Conservation (phyloP, 176 grass and related monocot genomes). For the Oryza meridionalis region DNA sequence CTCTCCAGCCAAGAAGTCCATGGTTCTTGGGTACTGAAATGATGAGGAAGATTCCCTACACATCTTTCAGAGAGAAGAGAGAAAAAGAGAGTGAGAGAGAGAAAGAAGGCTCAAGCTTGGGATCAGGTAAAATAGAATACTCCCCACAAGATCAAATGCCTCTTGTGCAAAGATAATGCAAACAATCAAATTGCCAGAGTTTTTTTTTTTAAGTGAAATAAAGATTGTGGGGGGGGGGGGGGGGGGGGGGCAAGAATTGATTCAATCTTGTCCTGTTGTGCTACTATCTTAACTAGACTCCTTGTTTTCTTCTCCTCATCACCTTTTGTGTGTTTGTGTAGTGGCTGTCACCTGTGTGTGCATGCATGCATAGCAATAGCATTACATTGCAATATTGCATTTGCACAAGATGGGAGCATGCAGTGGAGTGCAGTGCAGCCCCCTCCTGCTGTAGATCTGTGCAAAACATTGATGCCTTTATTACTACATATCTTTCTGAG, state of each 20-base stretch:
- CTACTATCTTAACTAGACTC: conserved; percentile 37
- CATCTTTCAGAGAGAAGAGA: neutral
- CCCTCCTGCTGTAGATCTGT: conserved; percentile 43
- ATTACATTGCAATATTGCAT: neutral
- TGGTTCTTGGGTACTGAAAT: conserved; percentile 43
- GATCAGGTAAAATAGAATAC: conserved; percentile 36
- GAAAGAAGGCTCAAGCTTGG: neutral
- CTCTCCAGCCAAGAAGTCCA: conserved; percentile 19
- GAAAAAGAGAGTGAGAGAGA: neutral
- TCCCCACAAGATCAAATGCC: conserved; percentile 19
- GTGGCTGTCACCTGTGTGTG: conserved; percentile 55
- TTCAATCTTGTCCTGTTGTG: conserved; percentile 37
- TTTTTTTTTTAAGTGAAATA: neutral
- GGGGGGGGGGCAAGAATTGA: neutral
- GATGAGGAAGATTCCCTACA: conserved; percentile 34
- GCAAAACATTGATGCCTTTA: conserved; percentile 42
- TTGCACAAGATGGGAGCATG: conserved; percentile 37
- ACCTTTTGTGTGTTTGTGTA: conserved; percentile 29
- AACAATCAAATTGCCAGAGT: conserved; percentile 12
- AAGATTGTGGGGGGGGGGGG: neutral
- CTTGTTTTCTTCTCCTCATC: conserved; percentile 56
- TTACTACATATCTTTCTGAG: conserved; percentile 51
- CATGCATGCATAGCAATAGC: conserved; percentile 8
- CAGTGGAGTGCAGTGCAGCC: conserved; percentile 1
- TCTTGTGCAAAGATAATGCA: conserved; percentile 27